These are phyloP conservation scores for Monilinia fructigena DNA, from an alignment of 2,329 filamentous ascomycete genomes.

Conservation along the genomic window DNA sequence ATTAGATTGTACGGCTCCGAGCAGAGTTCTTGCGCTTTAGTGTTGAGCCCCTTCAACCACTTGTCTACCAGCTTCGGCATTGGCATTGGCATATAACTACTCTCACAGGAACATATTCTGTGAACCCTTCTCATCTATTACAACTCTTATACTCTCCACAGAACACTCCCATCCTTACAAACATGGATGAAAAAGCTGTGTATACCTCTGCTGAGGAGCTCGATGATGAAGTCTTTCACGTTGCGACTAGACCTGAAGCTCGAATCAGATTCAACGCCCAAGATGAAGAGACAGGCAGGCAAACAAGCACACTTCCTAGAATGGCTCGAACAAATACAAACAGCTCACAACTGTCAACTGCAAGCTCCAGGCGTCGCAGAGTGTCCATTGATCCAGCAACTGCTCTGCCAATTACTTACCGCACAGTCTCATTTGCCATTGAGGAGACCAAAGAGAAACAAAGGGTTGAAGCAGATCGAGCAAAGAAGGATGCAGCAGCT, in stretches of 20 bases:
- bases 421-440: constrained; percentile 56
- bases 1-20: neutral
- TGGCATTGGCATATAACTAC: neutral
- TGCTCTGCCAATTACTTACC: constrained; percentile 52
- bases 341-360: constrained; percentile 26
- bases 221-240: constrained; percentile 25
- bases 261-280: constrained; percentile 25
- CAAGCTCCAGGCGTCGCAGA: constrained; percentile 27
- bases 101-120: neutral
- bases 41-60: neutral
- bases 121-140: neutral
- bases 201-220: constrained; percentile 12
- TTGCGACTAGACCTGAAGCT: constrained; percentile 23
- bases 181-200: constrained; percentile 23
- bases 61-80: neutral
- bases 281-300: constrained; percentile 25
- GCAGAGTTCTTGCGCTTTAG: neutral
- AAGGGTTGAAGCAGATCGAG: constrained; percentile 43
- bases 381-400: constrained; percentile 43
- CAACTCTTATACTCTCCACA: neutral
- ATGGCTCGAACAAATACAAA: constrained; percentile 27
- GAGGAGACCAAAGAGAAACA: constrained; percentile 52
- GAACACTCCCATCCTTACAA: neutral
- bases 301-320: constrained; percentile 13
- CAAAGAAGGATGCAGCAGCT: constrained; percentile 46